A percentile compares a stretch with the other conserved stretches of the same genome.
These are phyloP conservation scores for Leishmania braziliensis DNA, from an alignment of 208 protist species.

Conservation along the genomic window DNA sequence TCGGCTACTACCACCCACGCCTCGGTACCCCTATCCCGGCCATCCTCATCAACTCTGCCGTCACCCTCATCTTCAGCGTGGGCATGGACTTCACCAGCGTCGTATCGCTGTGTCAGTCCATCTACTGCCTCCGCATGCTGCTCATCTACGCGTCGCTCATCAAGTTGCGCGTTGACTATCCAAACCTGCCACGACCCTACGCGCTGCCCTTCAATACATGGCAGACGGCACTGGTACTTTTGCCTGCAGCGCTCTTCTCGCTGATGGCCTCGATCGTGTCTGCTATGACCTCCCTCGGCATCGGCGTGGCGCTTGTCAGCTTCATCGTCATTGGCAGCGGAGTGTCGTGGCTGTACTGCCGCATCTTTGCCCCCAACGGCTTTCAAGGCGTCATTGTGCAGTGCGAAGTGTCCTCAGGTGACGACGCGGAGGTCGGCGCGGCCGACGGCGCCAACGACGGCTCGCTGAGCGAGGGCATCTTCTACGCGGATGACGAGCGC, in stretches of 20 bases:
- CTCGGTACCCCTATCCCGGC: slow-evolving; percentile 79
- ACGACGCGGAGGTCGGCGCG: slow-evolving; percentile 21
- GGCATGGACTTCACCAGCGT: slow-evolving; percentile 75
- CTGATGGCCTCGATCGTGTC: slow-evolving; percentile 64
- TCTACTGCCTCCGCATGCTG: slow-evolving; percentile 84
- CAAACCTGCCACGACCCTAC: slow-evolving; percentile 75
- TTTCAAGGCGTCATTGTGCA: slow-evolving; percentile 86
- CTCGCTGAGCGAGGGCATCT: slow-evolving; percentile 56
- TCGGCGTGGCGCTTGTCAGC: slow-evolving; percentile 56
- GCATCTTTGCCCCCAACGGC: slow-evolving; percentile 64
- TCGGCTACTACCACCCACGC: slow-evolving; percentile 86
- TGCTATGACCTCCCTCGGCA: slow-evolving; percentile 58
- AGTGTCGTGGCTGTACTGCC: slow-evolving; percentile 79
- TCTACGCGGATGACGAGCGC: slow-evolving; percentile 45
- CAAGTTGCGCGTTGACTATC: slow-evolving; percentile 77
- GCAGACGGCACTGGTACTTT: slow-evolving; percentile 55
- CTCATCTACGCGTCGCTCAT: slow-evolving; percentile 75
- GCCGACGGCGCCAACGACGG: slow-evolving; percentile 18
- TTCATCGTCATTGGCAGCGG: slow-evolving; percentile 59
- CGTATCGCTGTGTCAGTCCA: slow-evolving; percentile 76
- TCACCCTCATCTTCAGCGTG: slow-evolving; percentile 67
- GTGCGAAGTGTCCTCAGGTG: slow-evolving; percentile 47
- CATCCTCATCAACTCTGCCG: slow-evolving; percentile 68
- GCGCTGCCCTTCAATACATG: slow-evolving; percentile 69
- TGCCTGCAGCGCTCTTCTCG: slow-evolving; percentile 69